Evolutionary conservation across 148 eudicot genomes (phyloP).

Genomic region (Gaultheria prostrata): DNA sequence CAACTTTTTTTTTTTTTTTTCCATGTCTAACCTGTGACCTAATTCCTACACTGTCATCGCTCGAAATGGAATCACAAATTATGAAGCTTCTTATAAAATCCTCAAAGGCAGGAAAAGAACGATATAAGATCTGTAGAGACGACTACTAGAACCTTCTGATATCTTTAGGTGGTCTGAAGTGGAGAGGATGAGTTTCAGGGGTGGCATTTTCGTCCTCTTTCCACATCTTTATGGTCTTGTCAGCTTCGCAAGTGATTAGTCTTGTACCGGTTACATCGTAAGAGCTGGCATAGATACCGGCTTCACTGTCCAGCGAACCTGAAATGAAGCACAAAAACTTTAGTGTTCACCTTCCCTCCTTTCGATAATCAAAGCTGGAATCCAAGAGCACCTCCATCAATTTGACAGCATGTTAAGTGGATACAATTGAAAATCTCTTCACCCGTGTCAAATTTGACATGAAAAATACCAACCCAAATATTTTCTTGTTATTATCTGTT

Average conservation of each 20-base stretch:
- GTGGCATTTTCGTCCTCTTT: conserved; percentile 94
- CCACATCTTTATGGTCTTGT: conserved; percentile 99
- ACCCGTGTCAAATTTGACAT: neutral
- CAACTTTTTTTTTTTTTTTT: neutral
- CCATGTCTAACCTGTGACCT: neutral
- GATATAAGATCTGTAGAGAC: neutral
- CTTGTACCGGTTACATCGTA: conserved; percentile 83
- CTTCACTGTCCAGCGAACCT: conserved; percentile 97
- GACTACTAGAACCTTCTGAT: conserved; percentile 62
- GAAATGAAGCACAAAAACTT: conserved; percentile 6
- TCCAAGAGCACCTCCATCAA: neutral
- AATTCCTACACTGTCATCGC: neutral
- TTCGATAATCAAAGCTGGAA: neutral
- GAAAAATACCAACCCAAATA: neutral
- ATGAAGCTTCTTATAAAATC: neutral
- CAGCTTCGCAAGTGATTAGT: conserved; percentile 93
- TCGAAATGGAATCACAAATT: neutral
- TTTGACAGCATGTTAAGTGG: neutral
- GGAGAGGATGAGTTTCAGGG: conserved; percentile 87
- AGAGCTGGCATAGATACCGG: conserved; percentile 76
- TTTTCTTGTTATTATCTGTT: neutral
- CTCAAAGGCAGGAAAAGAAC: neutral
- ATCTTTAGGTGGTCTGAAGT: conserved; percentile 94
- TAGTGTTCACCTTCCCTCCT: neutral
- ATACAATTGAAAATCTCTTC: neutral